Conservation (phyloP, 805 yeast genomes). For the Nakazawaea ishiwadae region DNA sequence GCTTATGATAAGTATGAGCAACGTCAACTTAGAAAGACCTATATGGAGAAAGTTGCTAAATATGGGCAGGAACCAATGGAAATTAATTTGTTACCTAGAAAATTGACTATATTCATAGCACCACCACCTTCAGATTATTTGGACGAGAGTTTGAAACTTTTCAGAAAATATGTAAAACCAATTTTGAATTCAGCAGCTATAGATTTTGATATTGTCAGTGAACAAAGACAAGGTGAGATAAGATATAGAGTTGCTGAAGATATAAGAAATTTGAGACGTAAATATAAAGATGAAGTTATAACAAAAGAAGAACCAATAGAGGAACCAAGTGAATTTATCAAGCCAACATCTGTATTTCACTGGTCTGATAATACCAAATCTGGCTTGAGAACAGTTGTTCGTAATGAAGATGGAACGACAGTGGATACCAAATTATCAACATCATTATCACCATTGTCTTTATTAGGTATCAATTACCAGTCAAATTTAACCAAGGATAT, state of each 20-base stretch:
- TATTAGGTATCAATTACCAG: slow-evolving; percentile 55
- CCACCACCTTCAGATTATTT: slow-evolving; percentile 97
- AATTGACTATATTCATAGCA: slow-evolving; percentile 76
- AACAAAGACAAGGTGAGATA: slow-evolving; percentile 85
- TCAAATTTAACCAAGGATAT: slow-evolving; percentile 19
- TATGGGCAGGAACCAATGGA: slow-evolving; percentile 43
- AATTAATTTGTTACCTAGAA: slow-evolving; percentile 59
- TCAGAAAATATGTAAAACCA: slow-evolving; percentile 82
- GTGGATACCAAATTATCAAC: slow-evolving; percentile 1
- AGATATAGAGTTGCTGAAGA: slow-evolving; percentile 77
- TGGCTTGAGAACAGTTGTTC: slow-evolving; percentile 1
- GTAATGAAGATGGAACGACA: slow-evolving; percentile 8
- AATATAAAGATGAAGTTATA: slow-evolving; percentile 25
- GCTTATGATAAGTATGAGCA: slow-evolving; percentile 78
- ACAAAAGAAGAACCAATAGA: slow-evolving; percentile 11
- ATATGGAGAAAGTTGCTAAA: slow-evolving; percentile 55
- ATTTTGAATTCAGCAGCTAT: slow-evolving; percentile 77
- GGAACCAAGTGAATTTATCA: slow-evolving; percentile 13
- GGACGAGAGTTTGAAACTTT: slow-evolving; percentile 66
- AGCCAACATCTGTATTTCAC: slow-evolving; percentile 6
- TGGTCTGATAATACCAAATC: slow-evolving; percentile 14
- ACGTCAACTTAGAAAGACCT: slow-evolving; percentile 54
- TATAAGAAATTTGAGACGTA: slow-evolving; percentile 64
- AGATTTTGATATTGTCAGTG: slow-evolving; percentile 75
- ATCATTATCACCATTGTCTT: slow-evolving; percentile 28